phyloP scores from a whole-genome alignment of 176 grass and related monocot species.

The Raddia guianensis region DNA sequence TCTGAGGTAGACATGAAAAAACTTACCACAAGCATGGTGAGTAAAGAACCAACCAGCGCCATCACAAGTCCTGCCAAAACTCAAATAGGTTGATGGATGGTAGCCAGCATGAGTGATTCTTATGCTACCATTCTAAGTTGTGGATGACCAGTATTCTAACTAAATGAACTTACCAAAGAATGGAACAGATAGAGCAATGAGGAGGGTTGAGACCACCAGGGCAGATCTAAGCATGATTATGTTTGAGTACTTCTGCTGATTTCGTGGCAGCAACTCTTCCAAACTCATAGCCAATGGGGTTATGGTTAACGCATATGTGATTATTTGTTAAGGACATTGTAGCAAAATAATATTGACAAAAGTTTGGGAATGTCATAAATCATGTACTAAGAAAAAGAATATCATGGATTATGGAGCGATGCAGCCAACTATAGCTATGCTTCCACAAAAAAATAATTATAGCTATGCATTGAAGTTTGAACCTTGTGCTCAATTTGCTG shows the following conservation, averaged over 20 bases:
- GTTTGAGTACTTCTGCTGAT: conserved; percentile 65
- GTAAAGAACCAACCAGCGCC: conserved; percentile 90
- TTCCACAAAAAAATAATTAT: no score
- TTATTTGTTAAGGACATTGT: conserved; percentile 55
- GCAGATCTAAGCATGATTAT: conserved; percentile 77
- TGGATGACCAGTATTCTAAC: conserved; percentile 1
- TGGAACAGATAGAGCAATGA: conserved; percentile 77
- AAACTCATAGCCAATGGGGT: conserved; percentile 85
- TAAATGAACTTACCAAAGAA: conserved; percentile 74
- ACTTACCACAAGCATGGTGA: conserved; percentile 96
- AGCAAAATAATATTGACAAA: background rate
- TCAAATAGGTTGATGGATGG: background rate
- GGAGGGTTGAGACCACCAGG: conserved; percentile 71
- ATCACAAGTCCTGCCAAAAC: conserved; percentile 78
- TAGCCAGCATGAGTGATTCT: background rate
- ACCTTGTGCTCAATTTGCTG: background rate
- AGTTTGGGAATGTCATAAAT: background rate
- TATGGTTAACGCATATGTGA: conserved; percentile 85
- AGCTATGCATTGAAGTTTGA: no score
- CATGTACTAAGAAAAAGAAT: background rate
- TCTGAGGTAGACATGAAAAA: background rate
- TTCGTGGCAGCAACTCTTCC: conserved; percentile 78
- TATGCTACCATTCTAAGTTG: conserved; percentile 4
- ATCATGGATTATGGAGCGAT: background rate
- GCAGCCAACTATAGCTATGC: no score